phyloP scores from a whole-genome alignment of 2,329 filamentous ascomycete species.

The Cladophialophora psammophila region DNA sequence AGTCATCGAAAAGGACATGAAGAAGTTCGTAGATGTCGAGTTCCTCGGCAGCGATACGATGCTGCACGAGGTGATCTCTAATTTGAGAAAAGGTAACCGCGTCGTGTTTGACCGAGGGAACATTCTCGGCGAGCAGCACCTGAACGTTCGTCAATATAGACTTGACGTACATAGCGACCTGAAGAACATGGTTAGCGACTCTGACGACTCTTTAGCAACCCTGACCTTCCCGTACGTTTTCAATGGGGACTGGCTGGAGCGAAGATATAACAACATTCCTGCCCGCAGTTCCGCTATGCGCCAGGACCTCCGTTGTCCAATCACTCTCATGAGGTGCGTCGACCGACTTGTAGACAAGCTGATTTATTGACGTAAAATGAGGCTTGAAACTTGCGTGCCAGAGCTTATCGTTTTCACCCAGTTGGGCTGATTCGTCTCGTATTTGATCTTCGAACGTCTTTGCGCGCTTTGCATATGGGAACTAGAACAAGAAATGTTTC shows the following conservation, averaged over 20 bases:
- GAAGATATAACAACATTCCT: conserved; percentile 26
- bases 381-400: conserved; percentile 71
- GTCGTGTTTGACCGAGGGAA: conserved; percentile 61
- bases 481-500: conserved; percentile 64
- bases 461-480: conserved; percentile 81
- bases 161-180: conserved; percentile 27
- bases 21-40: conserved; percentile 80
- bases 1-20: conserved; percentile 78
- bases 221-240: conserved; percentile 4
- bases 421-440: conserved; percentile 55
- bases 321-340: background rate
- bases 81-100: conserved; percentile 44
- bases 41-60: conserved; percentile 44
- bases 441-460: conserved; percentile 67
- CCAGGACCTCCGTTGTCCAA: conserved; percentile 23
- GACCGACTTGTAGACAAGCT: conserved; percentile 33
- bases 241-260: conserved; percentile 20
- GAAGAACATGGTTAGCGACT: conserved; percentile 14
- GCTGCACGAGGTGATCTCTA: conserved; percentile 40
- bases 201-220: background rate
- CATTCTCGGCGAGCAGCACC: conserved; percentile 60
- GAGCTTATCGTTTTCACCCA: conserved; percentile 68
- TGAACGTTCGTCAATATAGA: conserved; percentile 28
- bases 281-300: conserved; percentile 4
- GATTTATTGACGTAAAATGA: conserved; percentile 33